Conservation (phyloP, 2,329 filamentous ascomycete species). For the Westerdykella sp. region DNA sequence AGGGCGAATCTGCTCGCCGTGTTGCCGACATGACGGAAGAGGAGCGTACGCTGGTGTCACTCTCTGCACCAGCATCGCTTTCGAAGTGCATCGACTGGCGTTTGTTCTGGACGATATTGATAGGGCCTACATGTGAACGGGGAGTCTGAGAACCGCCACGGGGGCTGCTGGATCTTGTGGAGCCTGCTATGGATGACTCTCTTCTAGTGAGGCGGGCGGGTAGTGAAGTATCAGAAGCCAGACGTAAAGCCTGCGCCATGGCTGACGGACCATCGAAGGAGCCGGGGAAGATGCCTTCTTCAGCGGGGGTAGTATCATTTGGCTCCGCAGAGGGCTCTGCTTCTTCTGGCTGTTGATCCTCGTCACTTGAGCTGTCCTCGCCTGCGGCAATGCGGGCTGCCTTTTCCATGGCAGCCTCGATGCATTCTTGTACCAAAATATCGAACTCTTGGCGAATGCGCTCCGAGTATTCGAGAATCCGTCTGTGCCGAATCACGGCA, state of each 20-base stretch:
- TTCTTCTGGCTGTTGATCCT: conserved; percentile 29
- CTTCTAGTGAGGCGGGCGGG: conserved; percentile 43
- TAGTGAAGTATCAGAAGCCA: conserved; percentile 47
- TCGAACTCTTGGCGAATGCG: conserved; percentile 92
- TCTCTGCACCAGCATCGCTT: conserved; percentile 75
- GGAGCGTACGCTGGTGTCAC: conserved; percentile 82
- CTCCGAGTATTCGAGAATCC: conserved; percentile 92
- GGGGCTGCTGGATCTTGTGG: conserved; percentile 82
- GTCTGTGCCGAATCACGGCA: conserved; percentile 81
- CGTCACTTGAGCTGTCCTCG: conserved; percentile 69
- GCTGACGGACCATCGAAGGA: conserved; percentile 55
- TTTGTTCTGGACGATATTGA: conserved; percentile 59
- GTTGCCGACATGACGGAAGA: conserved; percentile 62
- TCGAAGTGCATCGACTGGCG: conserved; percentile 75
- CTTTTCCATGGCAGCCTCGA: conserved; percentile 84
- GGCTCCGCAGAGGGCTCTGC: conserved; percentile 49
- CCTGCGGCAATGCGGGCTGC: conserved; percentile 82
- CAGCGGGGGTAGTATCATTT: conserved; percentile 37
- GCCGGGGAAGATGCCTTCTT: conserved; percentile 53
- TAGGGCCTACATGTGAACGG: conserved; percentile 64
- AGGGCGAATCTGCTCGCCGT: conserved; percentile 78
- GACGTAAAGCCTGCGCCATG: conserved; percentile 52
- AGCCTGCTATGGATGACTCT: conserved; percentile 60
- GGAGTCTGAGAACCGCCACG: conserved; percentile 79
- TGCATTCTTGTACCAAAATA: conserved; percentile 88